These are phyloP conservation scores for Globisporangium lucens DNA, from an alignment of 352 stramenopile genomes.

Conservation along the genomic window DNA sequence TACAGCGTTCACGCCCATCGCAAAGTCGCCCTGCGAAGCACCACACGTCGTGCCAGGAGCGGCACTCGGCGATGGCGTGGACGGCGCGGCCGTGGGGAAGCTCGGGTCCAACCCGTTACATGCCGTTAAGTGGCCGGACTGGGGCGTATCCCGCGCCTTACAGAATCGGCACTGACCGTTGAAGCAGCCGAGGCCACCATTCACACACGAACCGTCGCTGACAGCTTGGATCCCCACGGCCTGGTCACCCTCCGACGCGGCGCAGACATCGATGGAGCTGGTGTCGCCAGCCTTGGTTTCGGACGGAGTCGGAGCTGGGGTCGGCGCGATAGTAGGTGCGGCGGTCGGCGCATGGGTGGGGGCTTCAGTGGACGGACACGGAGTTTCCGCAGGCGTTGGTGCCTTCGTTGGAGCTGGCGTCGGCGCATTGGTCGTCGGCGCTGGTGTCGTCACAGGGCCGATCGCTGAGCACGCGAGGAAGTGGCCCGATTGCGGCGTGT, in stretches of 20 bases:
- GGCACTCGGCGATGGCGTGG: neutral
- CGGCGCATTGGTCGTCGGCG: neutral
- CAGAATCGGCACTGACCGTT: constrained; percentile 11
- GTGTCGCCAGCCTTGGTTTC: neutral
- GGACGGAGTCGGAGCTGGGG: neutral
- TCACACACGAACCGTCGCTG: neutral
- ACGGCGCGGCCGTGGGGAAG: neutral
- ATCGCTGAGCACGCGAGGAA: neutral
- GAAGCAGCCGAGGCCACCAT: constrained; percentile 15
- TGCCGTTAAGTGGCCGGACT: constrained; percentile 1
- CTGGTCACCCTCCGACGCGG: constrained; percentile 1
- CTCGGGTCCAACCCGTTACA: neutral
- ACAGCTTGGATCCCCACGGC: constrained; percentile 3
- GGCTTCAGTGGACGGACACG: neutral
- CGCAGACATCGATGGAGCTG: neutral
- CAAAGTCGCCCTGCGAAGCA: constrained; percentile 29
- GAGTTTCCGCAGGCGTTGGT: neutral
- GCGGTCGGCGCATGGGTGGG: neutral
- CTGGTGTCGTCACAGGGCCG: neutral
- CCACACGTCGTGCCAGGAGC: constrained; percentile 3
- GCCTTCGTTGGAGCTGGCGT: neutral
- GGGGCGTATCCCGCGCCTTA: constrained; percentile 7
- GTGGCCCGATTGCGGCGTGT: neutral
- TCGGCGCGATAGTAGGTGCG: neutral
- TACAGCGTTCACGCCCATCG: constrained; percentile 28